These are phyloP conservation scores for Candida golubevii DNA, from an alignment of 805 yeast species.

Conservation along the genomic window DNA sequence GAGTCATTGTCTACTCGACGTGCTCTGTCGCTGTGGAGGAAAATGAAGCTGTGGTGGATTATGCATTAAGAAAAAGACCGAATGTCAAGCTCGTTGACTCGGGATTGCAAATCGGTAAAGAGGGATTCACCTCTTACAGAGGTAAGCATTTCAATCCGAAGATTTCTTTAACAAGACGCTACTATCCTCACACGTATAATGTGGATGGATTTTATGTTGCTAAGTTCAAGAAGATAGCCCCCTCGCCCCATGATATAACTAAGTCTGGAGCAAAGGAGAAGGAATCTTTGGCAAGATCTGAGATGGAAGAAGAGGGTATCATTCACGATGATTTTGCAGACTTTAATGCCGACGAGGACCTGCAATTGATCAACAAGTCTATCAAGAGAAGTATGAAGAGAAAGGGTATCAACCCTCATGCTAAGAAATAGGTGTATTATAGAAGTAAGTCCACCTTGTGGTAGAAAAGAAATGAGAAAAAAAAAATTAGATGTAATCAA, in stretches of 20 bases:
- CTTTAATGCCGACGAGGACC: slow-evolving; percentile 75
- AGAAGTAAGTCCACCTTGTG: neutral
- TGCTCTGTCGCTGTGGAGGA: slow-evolving; percentile 98
- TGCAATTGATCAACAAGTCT: slow-evolving; percentile 62
- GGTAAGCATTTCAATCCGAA: slow-evolving; percentile 86
- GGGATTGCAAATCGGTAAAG: slow-evolving; percentile 89
- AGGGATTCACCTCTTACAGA: slow-evolving; percentile 88
- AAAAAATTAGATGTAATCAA: too few species aligned
- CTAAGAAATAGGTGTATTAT: slow-evolving; percentile 21
- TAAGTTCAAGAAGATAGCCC: slow-evolving; percentile 84
- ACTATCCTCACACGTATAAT: slow-evolving; percentile 97
- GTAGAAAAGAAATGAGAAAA: too few species aligned
- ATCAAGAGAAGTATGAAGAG: slow-evolving; percentile 61
- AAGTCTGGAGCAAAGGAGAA: slow-evolving; percentile 88
- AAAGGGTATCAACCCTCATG: slow-evolving; percentile 69
- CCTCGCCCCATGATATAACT: slow-evolving; percentile 79
- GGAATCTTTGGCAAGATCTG: slow-evolving; percentile 76
- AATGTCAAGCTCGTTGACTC: slow-evolving; percentile 92
- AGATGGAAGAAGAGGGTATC: slow-evolving; percentile 75
- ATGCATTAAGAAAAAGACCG: slow-evolving; percentile 93
- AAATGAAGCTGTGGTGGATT: slow-evolving; percentile 97
- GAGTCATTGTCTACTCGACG: slow-evolving; percentile 92
- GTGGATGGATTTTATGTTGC: slow-evolving; percentile 99
- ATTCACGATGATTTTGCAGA: slow-evolving; percentile 83
- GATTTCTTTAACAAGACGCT: slow-evolving; percentile 81